These are phyloP conservation scores for Leucoagaricus sp. DNA, from an alignment of 1,284 basidiomycete genomes.

Conservation along the genomic window DNA sequence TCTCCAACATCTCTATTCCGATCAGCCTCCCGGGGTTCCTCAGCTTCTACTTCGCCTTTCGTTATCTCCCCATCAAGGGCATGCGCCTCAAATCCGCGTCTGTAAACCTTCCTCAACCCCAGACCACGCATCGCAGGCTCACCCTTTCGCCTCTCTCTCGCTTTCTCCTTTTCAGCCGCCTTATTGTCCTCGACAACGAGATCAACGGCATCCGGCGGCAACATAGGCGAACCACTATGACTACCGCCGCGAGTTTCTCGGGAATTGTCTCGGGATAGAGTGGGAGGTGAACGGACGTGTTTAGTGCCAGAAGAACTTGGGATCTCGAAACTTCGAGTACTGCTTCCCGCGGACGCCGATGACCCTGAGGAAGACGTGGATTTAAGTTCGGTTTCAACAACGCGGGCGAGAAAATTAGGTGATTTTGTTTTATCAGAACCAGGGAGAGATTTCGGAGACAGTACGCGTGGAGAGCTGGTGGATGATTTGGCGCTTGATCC, in stretches of 20 bases:
- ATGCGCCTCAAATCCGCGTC: conserved; percentile 45
- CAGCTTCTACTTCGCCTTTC: conserved; percentile 42
- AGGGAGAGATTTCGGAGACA: conserved; percentile 1
- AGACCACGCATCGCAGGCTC: conserved; percentile 46
- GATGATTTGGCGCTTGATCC: not conserved
- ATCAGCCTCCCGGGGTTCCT: conserved; percentile 23
- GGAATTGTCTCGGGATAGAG: conserved; percentile 36
- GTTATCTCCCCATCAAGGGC: conserved; percentile 35
- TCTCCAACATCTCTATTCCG: conserved; percentile 29
- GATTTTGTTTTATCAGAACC: conserved; percentile 3
- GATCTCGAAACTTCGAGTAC: conserved; percentile 20
- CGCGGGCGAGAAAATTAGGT: not conserved
- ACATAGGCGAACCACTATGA: conserved; percentile 31
- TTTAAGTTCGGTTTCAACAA: not conserved
- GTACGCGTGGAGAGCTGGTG: not conserved
- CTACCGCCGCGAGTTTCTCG: conserved; percentile 1
- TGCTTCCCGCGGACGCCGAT: conserved; percentile 25
- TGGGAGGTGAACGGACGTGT: conserved; percentile 32
- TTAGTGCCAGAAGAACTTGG: conserved; percentile 18
- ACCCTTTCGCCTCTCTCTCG: conserved; percentile 52
- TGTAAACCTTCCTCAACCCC: conserved; percentile 54
- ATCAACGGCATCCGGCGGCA: conserved; percentile 78
- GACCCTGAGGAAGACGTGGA: conserved; percentile 8
- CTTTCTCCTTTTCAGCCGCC: conserved; percentile 50
- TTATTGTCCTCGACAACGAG: conserved; percentile 66